Evolutionary conservation across 2,329 filamentous ascomycete genomes (phyloP).

Genomic region (Rhinocladiella similis): DNA sequence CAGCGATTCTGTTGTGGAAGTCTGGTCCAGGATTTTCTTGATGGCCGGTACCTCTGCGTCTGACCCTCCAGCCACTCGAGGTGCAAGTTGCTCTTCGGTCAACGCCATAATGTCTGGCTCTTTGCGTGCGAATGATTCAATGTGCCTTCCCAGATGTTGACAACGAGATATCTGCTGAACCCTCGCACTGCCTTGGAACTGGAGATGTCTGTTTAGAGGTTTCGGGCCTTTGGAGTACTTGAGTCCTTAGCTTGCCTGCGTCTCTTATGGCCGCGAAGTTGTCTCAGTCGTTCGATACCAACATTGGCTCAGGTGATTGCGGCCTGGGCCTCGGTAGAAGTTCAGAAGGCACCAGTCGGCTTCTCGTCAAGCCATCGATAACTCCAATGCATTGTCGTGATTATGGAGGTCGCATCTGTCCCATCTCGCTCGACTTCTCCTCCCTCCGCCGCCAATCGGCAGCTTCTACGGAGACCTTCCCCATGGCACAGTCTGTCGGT

Average conservation of each 20-base stretch:
- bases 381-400: background rate
- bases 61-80: conserved; percentile 1
- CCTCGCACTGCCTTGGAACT: background rate
- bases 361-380: background rate
- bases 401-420: background rate
- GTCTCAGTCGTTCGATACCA: background rate
- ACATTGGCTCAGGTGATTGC: background rate
- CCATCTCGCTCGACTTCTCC: background rate
- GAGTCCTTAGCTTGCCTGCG: background rate
- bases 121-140: background rate
- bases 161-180: background rate
- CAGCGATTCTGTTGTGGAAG: background rate
- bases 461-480: background rate
- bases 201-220: background rate
- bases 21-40: background rate
- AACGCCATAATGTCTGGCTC: conserved; percentile 1
- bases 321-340: background rate
- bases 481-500: background rate
- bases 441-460: background rate
- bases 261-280: background rate
- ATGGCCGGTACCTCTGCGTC: background rate
- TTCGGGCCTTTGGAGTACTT: background rate
- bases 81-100: conserved; percentile 1
- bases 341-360: background rate
- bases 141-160: background rate